Evolutionary conservation across 805 yeast genomes (phyloP).

Genomic region (Candida multigemmis): DNA sequence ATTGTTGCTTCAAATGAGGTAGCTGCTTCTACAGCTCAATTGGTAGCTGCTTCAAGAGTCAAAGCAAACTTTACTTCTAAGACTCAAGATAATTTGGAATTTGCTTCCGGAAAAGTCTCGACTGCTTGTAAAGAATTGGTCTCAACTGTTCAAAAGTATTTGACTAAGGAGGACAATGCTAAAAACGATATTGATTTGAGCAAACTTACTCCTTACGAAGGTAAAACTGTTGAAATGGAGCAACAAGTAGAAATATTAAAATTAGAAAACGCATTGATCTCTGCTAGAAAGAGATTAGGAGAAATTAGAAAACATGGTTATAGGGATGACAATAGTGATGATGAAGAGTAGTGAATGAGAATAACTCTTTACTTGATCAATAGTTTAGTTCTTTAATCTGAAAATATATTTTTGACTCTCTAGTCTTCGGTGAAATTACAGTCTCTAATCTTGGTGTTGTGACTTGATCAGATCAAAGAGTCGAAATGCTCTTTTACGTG

Average conservation of each 20-base stretch:
- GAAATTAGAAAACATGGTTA: conserved; percentile 78
- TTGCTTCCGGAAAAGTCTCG: conserved; percentile 59
- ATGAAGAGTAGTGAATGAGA: conserved; percentile 43
- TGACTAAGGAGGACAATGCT: conserved; percentile 27
- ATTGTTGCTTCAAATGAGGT: conserved; percentile 89
- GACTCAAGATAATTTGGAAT: conserved; percentile 66
- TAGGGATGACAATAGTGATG: conserved; percentile 47
- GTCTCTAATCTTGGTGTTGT: no score
- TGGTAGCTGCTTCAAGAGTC: conserved; percentile 85
- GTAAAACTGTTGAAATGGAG: conserved; percentile 82
- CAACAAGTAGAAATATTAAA: conserved; percentile 86
- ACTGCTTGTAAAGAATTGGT: conserved; percentile 72
- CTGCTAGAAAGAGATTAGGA: conserved; percentile 75
- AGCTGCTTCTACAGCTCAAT: conserved; percentile 85
- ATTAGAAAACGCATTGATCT: conserved; percentile 60
- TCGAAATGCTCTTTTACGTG: no score
- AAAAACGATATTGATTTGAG: conserved; percentile 51
- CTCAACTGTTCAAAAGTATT: conserved; percentile 53
- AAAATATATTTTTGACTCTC: no score
- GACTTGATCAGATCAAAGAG: no score
- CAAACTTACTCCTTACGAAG: conserved; percentile 64
- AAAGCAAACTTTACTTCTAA: conserved; percentile 71
- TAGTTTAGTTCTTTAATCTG: no score
- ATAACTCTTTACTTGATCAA: no score
- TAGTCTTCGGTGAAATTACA: no score